These are phyloP conservation scores for Mucor circinelloides DNA, from an alignment of 371 early-diverging fungal genomes.

Conservation along the genomic window DNA sequence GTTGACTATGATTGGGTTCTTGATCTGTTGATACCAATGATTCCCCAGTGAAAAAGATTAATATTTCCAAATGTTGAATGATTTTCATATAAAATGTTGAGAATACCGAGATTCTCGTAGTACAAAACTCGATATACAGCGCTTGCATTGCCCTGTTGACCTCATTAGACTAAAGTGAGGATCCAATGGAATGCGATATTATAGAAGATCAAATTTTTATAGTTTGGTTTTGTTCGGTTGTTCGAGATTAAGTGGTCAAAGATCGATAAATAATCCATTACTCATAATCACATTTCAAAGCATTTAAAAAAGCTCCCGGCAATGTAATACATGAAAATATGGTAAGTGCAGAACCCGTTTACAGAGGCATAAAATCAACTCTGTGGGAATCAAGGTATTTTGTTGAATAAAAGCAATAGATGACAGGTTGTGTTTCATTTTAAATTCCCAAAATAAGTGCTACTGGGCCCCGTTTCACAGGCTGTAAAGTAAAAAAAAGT, in stretches of 20 bases:
- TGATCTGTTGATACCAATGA: not conserved
- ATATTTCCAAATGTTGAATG: not conserved
- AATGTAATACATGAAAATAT: not conserved
- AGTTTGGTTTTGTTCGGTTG: not conserved
- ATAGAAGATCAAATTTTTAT: not conserved
- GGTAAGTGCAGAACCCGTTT: slow-evolving; percentile 1
- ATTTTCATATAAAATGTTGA: not conserved
- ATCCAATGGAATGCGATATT: not conserved
- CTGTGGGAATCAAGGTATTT: not conserved
- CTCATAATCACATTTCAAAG: not conserved
- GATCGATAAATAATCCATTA: not conserved
- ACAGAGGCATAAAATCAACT: not conserved
- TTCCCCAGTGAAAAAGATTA: not conserved
- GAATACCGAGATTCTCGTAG: not conserved
- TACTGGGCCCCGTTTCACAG: slow-evolving; percentile 3
- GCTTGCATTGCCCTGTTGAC: not conserved
- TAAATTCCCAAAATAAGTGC: not conserved
- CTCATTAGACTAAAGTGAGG: not conserved
- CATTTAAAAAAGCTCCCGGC: not conserved
- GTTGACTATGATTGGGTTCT: not conserved
- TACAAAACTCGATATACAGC: not conserved
- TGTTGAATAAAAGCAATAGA: not conserved
- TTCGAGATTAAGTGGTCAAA: not conserved
- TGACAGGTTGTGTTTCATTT: slow-evolving; percentile 5
- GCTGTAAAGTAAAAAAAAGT: not conserved